phyloP scores from a whole-genome alignment of 2,329 filamentous ascomycete species.

The Pestalotiopsis sp. region DNA sequence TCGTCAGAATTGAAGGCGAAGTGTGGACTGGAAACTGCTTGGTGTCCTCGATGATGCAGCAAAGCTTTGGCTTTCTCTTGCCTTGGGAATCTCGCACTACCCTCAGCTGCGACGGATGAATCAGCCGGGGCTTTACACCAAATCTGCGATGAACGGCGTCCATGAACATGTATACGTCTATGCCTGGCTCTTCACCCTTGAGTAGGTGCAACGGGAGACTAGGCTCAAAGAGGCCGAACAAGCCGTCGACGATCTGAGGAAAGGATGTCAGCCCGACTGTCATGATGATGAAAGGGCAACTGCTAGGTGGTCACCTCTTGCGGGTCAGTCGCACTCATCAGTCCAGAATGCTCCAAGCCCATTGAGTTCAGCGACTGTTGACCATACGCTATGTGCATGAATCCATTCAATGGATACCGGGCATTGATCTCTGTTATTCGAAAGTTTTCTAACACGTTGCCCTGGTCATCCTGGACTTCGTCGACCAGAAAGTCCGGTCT shows the following conservation, averaged over 20 bases:
- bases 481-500: background rate
- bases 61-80: background rate
- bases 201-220: constrained; percentile 36
- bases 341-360: constrained; percentile 13
- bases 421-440: constrained; percentile 44
- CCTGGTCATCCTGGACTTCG: constrained; percentile 13
- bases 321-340: constrained; percentile 28
- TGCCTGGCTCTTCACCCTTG: constrained; percentile 38
- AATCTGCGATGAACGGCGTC: constrained; percentile 28
- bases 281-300: background rate
- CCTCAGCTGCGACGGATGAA: constrained; percentile 37
- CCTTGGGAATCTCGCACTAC: constrained; percentile 20
- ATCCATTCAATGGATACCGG: constrained; percentile 42
- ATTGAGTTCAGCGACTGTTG: constrained; percentile 28
- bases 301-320: constrained; percentile 20
- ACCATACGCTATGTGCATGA: constrained; percentile 32
- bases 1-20: background rate
- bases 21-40: background rate
- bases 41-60: background rate
- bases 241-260: background rate
- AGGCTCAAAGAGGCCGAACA: constrained; percentile 31
- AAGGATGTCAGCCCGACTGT: background rate
- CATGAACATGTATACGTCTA: constrained; percentile 42
- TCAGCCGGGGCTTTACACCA: constrained; percentile 33
- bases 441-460: constrained; percentile 24